Evolutionary conservation across 306 rosid genomes (phyloP), one percentile per base, ranked within the genome.

Genomic region (Casuarina cunninghamiana): DNA sequence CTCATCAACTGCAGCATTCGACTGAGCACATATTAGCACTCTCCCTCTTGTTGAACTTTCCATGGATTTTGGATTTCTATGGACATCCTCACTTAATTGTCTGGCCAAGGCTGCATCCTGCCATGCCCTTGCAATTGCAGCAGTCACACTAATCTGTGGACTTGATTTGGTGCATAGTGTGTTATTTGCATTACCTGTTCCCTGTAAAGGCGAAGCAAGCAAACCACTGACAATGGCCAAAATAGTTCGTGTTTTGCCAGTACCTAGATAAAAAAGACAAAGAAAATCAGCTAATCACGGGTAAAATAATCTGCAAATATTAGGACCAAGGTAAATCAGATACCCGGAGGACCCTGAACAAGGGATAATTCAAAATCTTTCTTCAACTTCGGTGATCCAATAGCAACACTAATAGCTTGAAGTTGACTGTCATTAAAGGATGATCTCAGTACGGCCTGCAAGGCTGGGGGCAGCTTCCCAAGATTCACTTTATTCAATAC

Each of bases 321-420:
- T 53, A 37, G 4, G 54, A 73, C 35, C 44, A 13, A 63, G 77
- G 79, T 75, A 74, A 74, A 80, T 69, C 77, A 75, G 76, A 70
- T 80, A 95, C 98, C 98, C 80, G 98, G 98, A 80, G 98, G 98
- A 78, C 98, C 98, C 93, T 95, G 98, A 88, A 95, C 86, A 77
- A 95, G 97, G 57, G 96, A 92, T 79, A 95, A 84, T 54, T 89
- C 92, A 75, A 76, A 81, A 78, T 81, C 82, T 77, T 83, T 90
- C 78, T 78, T 88, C 65, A 77, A 38, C 76, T 83, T 89, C 38
- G 80, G 79, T 55, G 66, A 79, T 82, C 91, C 84, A 79, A 82
- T 83, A 71, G 97, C 81, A 86, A 74, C 76, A 84, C 94, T 86
- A 38, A 92, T 88, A 45, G 98, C 98, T 80, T 84, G 92, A 83